phyloP scores from a whole-genome alignment of 2,329 filamentous ascomycete species.

The Arachnopeziza araneosa region DNA sequence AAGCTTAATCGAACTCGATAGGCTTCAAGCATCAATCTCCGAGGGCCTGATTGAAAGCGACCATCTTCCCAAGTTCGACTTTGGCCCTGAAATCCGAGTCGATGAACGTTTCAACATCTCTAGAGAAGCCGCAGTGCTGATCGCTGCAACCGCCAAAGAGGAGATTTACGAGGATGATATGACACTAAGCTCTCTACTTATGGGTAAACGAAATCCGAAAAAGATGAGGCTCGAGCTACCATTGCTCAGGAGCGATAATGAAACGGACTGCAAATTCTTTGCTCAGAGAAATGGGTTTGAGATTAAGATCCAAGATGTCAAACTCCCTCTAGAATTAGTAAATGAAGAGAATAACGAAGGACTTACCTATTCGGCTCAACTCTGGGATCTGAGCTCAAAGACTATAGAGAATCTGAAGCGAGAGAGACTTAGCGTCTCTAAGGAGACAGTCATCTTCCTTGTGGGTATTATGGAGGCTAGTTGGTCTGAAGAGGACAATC shows the following conservation, averaged over 20 bases:
- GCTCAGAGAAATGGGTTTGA: constrained; percentile 24
- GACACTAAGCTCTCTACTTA: neutral
- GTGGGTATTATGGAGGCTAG: constrained; percentile 11
- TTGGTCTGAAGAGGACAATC: constrained; percentile 21
- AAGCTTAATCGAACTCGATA: constrained; percentile 13
- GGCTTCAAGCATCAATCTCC: constrained; percentile 1
- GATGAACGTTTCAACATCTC: constrained; percentile 24
- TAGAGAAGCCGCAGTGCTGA: constrained; percentile 20
- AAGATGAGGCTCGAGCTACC: constrained; percentile 24
- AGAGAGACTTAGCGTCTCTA: constrained; percentile 26
- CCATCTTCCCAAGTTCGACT: constrained; percentile 17
- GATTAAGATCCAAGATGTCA: constrained; percentile 22
- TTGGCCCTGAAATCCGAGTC: constrained; percentile 7
- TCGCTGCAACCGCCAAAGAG: constrained; percentile 14
- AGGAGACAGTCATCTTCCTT: constrained; percentile 22
- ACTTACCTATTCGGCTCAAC: constrained; percentile 17
- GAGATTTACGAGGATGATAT: constrained; percentile 13
- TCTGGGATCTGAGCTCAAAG: constrained; percentile 13
- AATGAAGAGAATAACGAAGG: constrained; percentile 25
- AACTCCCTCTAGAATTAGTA: constrained; percentile 26
- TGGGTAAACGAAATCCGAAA: neutral
- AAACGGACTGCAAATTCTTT: constrained; percentile 25
- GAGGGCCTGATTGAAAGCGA: constrained; percentile 4
- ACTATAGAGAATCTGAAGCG: constrained; percentile 18
- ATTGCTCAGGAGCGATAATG: constrained; percentile 24